These are phyloP conservation scores for Amaranthus palmeri DNA, from an alignment of 148 eudicot species.

Conservation along the genomic window DNA sequence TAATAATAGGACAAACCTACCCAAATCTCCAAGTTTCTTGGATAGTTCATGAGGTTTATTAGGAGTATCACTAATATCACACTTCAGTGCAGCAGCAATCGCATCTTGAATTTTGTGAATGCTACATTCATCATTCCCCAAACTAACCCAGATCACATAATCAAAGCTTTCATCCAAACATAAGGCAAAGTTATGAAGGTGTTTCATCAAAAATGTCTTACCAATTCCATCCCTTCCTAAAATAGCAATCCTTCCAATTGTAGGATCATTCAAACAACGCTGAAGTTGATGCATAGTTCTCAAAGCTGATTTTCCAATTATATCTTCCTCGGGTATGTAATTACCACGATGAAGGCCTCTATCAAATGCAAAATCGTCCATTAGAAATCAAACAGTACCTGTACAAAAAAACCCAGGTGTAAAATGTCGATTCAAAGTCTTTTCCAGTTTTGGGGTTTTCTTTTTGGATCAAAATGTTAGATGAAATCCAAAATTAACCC, in stretches of 20 bases:
- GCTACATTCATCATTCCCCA: not conserved
- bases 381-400: too few species aligned
- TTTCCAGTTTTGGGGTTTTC: too few species aligned
- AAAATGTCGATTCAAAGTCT: too few species aligned
- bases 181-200: conserved; percentile 13
- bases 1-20: conserved; percentile 14
- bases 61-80: conserved; percentile 12
- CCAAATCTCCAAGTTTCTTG: not conserved
- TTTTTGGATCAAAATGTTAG: too few species aligned
- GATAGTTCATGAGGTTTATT: conserved; percentile 9
- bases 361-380: too few species aligned
- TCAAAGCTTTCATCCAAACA: conserved; percentile 10
- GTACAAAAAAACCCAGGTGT: too few species aligned
- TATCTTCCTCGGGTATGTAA: not conserved
- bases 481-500: too few species aligned
- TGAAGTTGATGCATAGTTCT: not conserved
- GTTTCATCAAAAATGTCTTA: conserved; percentile 25
- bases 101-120: conserved; percentile 14
- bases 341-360: not conserved
- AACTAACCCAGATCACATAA: conserved; percentile 17
- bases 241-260: conserved; percentile 13
- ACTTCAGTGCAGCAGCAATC: conserved; percentile 12
- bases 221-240: conserved; percentile 16
- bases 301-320: conserved; percentile 4
- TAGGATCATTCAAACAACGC: not conserved